phyloP scores from a whole-genome alignment of 305 asterid species.

The Fraxinus angustifolia region DNA sequence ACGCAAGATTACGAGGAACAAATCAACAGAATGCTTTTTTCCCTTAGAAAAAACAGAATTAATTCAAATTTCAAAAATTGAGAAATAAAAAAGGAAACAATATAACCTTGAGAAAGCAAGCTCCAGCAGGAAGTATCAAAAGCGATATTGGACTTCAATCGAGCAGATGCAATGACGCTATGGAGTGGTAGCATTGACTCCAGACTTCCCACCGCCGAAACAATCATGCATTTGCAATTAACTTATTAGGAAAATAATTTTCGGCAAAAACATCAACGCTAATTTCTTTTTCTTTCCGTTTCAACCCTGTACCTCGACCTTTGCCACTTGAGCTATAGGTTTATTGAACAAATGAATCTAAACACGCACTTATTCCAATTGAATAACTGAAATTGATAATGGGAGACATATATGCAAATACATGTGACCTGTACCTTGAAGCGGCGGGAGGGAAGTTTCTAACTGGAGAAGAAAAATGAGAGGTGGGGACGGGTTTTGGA shows the following conservation, averaged over 20 bases:
- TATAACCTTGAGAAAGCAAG: constrained; percentile 50
- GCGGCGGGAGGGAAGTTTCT: constrained; percentile 24
- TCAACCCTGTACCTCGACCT: not conserved
- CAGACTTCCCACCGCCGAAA: constrained; percentile 38
- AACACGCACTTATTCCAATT: not conserved
- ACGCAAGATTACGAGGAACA: not conserved
- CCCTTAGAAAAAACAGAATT: not conserved
- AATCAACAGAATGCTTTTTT: not conserved
- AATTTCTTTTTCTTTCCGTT: not conserved
- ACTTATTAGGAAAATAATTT: not conserved
- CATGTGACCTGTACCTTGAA: constrained; percentile 30
- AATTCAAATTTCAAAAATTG: constrained; percentile 8
- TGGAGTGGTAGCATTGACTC: constrained; percentile 55
- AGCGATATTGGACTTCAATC: constrained; percentile 52
- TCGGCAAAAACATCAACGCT: not conserved
- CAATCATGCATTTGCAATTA: constrained; percentile 30
- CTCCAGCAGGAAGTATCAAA: constrained; percentile 50
- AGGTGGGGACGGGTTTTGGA: constrained; percentile 29
- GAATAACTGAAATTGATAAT: not conserved
- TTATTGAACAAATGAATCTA: not conserved
- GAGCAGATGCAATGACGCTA: constrained; percentile 51
- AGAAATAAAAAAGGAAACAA: not conserved
- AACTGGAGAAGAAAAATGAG: constrained; percentile 32
- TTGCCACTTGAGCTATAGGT: not conserved
- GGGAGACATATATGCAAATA: not conserved